Evolutionary conservation across 1,284 basidiomycete genomes (phyloP), one percentile per base, ranked within the genome.

Genomic region (Neolentinus lepideus): DNA sequence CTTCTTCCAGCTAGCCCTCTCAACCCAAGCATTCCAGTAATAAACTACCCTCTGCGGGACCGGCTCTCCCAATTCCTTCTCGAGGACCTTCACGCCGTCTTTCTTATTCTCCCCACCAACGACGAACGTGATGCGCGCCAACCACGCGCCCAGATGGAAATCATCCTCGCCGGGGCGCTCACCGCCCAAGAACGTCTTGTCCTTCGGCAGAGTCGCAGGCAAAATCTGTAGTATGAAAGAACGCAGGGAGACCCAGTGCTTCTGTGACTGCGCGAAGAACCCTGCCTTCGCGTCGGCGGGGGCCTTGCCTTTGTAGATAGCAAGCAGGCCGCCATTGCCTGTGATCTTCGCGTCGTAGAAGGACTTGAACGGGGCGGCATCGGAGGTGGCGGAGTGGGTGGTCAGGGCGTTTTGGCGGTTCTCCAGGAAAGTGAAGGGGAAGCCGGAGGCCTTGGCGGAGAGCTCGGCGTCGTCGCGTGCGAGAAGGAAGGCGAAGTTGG

Each of bases 1-100:
- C 62, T 73, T 72, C 69, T 79, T 71, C 76, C 83, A 87, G 61
- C 80, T 81, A 31, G 78, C 75, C 58, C 83, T 71, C 61, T 69
- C 71, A 26, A 69, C 69, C 81, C 84, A 87, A 19, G 72, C 70
- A 12, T 60, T 61, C 75, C 73, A 79, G 62, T 80, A 80, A 29
- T 64, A 61, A 4, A 61, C 69, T 0, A 81, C 66, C 62, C 74
- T 76, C 22, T 62, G 60, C 12, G 75, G 71, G 25, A 79, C 62
- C 0, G 70, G 62, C 54, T 64, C 64, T 38, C 70, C 72, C 25
- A 77, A 69, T 58, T 69, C 73, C 58, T 72, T 70, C 65, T 76
- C 72, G 1, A 78, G 60, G 2, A 69, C 67, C 33, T 62, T 65
- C 53, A 73, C 53, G 1, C 71, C 73, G 9, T 75, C 72, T 36